Evolutionary conservation across 257 asterid genomes (phyloP), one percentile per base, ranked within the genome.

Genomic region (Solanum habrochaites): DNA sequence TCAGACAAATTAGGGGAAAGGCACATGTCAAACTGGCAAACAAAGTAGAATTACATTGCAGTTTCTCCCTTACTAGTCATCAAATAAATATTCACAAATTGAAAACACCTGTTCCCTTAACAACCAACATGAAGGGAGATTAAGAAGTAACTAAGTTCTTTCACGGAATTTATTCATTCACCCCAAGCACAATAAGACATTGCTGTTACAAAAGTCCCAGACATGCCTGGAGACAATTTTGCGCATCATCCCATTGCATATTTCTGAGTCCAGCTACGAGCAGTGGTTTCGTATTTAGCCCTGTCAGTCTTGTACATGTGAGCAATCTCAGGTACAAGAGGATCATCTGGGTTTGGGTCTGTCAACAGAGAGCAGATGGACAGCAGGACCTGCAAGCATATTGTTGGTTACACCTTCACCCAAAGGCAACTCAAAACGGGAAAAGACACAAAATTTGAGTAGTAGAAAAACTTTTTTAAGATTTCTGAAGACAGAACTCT

Each of bases 181-280:
- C 85, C 43, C 87, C 90, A 87, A 56, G 86, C 91, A 91, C 62
- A 69, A 85, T 16, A 78, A 81, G 69, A 81, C 69, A 81, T 81
- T 87, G 82, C 77, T 71, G 87, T 86, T 85, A 81, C 87, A 56
- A 62, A 91, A 86, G 84, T 49, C 85, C 64, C 85, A 49, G 85
- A 66, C 77, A 87, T 47, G 89, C 74, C 86, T 83, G 73, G 75
- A 74, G 78, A 23, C 8, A 27, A 70, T 85, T 72, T 37, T 27
- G 18, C 15, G 3, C 75, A 70, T 90, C 89, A 95, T 88, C 98
- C 97, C 98, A 95, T 95, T 40, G 98, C 94, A 52, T 94, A 95
- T 85, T 95, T 95, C 93, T 95, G 98, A 25, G 97, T 92, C 98
- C 98, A 95, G 94, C 97, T 95, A 85, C 97, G 97, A 5, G 98